These are phyloP conservation scores for Stentor coeruleus DNA, from an alignment of 73 alveolate genomes.

Conservation along the genomic window DNA sequence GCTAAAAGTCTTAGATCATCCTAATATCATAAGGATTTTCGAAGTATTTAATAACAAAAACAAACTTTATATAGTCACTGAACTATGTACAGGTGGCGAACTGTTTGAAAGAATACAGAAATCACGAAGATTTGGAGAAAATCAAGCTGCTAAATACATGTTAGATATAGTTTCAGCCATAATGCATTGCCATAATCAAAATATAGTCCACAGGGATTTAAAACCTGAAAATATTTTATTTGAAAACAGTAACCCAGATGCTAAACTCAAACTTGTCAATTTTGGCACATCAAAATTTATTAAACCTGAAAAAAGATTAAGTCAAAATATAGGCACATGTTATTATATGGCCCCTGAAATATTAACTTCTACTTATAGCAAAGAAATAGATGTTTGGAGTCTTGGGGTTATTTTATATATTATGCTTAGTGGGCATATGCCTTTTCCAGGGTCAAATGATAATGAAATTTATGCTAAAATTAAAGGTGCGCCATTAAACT, in stretches of 20 bases:
- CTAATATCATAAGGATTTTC: conserved; percentile 55
- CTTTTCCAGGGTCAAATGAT: not conserved
- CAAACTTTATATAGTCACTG: conserved; percentile 49
- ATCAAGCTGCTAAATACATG: conserved; percentile 25
- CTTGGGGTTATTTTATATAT: conserved; percentile 23
- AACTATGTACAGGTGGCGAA: conserved; percentile 61
- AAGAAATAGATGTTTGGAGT: conserved; percentile 13
- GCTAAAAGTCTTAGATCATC: conserved; percentile 50
- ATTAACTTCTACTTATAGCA: not conserved
- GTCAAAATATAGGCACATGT: not conserved
- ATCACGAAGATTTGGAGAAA: conserved; percentile 28
- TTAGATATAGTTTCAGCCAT: not conserved
- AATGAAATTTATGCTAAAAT: not conserved
- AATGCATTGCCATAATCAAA: conserved; percentile 11
- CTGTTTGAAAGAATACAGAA: conserved; percentile 42
- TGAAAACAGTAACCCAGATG: not conserved
- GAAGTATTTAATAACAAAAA: conserved; percentile 47
- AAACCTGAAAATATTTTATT: conserved; percentile 20
- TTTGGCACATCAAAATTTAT: conserved; percentile 12
- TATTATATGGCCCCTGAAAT: conserved; percentile 23
- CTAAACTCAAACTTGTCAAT: not conserved
- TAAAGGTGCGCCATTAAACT: not conserved
- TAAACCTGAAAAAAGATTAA: not conserved
- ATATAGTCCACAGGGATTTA: conserved; percentile 16
- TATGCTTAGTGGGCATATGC: conserved; percentile 10